phyloP scores from a whole-genome alignment of 23 red algal genomes.

The Gracilaria domingensis region DNA sequence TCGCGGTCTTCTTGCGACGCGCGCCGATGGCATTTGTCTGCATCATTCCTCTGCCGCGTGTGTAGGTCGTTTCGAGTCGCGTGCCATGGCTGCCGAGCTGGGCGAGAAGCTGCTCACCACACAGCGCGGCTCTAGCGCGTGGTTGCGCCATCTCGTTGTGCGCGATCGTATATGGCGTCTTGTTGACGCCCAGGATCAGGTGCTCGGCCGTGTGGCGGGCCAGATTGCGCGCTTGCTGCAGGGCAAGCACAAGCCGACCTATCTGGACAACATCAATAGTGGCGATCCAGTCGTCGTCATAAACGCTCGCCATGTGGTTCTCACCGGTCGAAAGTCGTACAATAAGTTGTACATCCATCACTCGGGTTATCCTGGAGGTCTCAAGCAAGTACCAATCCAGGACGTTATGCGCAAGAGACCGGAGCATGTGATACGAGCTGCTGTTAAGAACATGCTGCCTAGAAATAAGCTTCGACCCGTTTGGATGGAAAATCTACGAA shows the following conservation, averaged over 20 bases:
- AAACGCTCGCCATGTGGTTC: conserved; percentile 78
- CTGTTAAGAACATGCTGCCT: conserved; percentile 88
- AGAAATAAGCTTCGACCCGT: conserved; percentile 42
- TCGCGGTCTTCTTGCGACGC: neutral
- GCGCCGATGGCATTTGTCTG: neutral
- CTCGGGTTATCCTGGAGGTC: conserved; percentile 86
- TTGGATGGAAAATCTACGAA: conserved; percentile 69
- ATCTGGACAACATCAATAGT: conserved; percentile 62
- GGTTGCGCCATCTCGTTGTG: conserved; percentile 61
- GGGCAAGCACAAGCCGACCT: conserved; percentile 90
- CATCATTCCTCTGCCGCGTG: neutral
- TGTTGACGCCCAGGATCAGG: conserved; percentile 83
- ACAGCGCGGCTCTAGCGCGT: conserved; percentile 53
- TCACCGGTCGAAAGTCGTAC: conserved; percentile 82
- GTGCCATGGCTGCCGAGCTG: neutral
- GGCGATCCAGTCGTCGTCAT: conserved; percentile 93
- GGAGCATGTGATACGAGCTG: conserved; percentile 61
- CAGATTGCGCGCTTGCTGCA: conserved; percentile 74
- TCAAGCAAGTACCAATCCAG: conserved; percentile 60
- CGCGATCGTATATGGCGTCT: conserved; percentile 85
- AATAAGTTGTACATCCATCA: conserved; percentile 84
- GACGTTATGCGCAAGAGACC: conserved; percentile 73
- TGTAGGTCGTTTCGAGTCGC: neutral
- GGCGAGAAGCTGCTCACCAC: conserved; percentile 24
- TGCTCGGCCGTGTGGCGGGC: conserved; percentile 78